Evolutionary conservation across 345 rosid genomes (phyloP), one percentile per base, ranked within the genome.

Genomic region (Diplotaxis tenuifolia): DNA sequence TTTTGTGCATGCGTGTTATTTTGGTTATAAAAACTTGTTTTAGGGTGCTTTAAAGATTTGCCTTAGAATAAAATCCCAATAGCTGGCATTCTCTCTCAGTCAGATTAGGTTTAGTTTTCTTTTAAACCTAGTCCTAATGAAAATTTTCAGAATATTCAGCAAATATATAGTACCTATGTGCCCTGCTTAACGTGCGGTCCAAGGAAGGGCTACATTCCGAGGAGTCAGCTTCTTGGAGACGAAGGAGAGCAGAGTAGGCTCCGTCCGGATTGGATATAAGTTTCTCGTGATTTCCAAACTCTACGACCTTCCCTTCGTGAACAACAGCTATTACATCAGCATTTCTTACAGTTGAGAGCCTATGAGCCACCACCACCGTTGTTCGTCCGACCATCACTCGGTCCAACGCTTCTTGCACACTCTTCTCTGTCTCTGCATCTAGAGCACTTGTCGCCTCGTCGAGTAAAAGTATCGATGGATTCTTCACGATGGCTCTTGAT

Each of bases 401-500:
- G 52, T 95, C 97, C 55, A 92, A 84, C 5, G 99, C 97, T 82
- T 92, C 96, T 77, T 95, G 96, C 58, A 95, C 96, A 40, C 91
- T 95, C 81, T 88, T 90, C 82, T 95, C 96, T 0, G 96, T 89
- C 83, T 90, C 99, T 1, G 93, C 93, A 72, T 89, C 97, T 38
- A 92, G 79, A 8, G 99, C 97, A 70, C 99, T 95, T 22, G 99
- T 95, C 12, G 99, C 99, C 82, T 95, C 99, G 67, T 95, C 99
- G 1, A 95, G 84, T 80, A 95, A 81, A 21, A 95, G 96, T 72
- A 95, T 82, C 0, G 89, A 87, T 3, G 99, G 97, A 68, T 95
- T 87, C 76, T 95, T 92, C 70, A 95, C 89, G 38, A 90, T 84
- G 1, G 99, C 99, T 12, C 97, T 89, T 0, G 99, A 78, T 74